Evolutionary conservation across 805 yeast genomes (phyloP).

Genomic region (Candida andamanensis): DNA sequence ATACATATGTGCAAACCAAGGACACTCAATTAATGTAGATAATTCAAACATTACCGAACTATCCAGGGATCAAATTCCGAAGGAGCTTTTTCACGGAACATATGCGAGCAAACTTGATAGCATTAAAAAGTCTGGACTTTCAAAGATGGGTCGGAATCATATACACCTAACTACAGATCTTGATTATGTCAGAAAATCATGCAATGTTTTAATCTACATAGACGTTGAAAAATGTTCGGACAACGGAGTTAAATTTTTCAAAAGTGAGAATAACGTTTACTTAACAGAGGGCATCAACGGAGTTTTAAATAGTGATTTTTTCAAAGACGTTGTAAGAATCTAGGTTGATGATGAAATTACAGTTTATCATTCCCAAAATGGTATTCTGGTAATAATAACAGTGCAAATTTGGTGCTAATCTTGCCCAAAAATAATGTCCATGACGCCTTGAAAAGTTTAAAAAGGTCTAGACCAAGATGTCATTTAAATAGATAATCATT

Average conservation of each 20-base stretch:
- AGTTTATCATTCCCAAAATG: too few relatives aligned
- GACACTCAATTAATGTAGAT: constrained; percentile 63
- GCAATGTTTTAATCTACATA: constrained; percentile 58
- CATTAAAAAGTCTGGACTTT: constrained; percentile 33
- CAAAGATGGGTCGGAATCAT: constrained; percentile 73
- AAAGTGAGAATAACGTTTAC: constrained; percentile 65
- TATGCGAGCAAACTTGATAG: constrained; percentile 47
- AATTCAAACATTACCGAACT: constrained; percentile 37
- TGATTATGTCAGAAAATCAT: constrained; percentile 67
- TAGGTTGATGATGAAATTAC: too few relatives aligned
- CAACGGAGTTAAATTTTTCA: constrained; percentile 46
- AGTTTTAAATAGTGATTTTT: constrained; percentile 3
- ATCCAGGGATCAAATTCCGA: constrained; percentile 44
- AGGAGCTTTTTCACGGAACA: constrained; percentile 76
- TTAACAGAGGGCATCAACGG: constrained; percentile 11
- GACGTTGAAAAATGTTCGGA: constrained; percentile 46
- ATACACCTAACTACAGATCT: constrained; percentile 74
- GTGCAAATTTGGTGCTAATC: too few relatives aligned
- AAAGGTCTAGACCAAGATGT: too few relatives aligned
- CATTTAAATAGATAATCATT: too few relatives aligned
- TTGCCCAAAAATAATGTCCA: too few relatives aligned
- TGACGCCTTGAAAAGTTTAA: too few relatives aligned
- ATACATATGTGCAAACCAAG: constrained; percentile 83
- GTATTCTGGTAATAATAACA: too few relatives aligned
- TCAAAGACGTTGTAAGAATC: constrained; percentile 1